Percentiles rank a stretch among this genome's conserved stretches.
These are phyloP conservation scores for Solanum sparsipilum DNA, from an alignment of 257 asterid genomes.

Conservation along the genomic window DNA sequence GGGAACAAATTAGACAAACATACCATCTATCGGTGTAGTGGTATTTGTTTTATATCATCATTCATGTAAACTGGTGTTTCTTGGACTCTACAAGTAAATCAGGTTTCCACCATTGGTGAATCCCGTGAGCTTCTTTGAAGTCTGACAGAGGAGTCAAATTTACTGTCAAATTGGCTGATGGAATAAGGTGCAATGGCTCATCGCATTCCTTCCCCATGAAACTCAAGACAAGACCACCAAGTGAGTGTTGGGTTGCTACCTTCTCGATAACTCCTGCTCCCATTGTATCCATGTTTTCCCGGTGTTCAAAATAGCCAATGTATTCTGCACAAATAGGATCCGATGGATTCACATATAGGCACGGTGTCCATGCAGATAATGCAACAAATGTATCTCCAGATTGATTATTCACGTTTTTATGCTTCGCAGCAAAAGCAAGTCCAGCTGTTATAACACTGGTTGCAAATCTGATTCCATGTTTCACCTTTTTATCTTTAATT, in stretches of 20 bases:
- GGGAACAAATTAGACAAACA: neutral
- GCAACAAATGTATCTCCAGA: constrained; percentile 34
- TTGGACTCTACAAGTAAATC: constrained; percentile 41
- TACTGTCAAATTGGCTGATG: constrained; percentile 59
- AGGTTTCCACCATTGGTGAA: constrained; percentile 92
- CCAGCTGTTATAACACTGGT: constrained; percentile 84
- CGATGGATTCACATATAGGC: constrained; percentile 50
- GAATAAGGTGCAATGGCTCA: constrained; percentile 78
- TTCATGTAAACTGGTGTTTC: constrained; percentile 18
- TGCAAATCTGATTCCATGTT: constrained; percentile 65
- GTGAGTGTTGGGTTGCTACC: constrained; percentile 73
- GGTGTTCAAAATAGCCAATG: constrained; percentile 72
- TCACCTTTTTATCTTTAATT: constrained; percentile 57
- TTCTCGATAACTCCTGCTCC: constrained; percentile 68
- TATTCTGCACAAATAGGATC: constrained; percentile 83
- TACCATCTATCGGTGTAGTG: neutral
- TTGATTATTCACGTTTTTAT: constrained; percentile 21
- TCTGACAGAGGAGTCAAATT: constrained; percentile 37
- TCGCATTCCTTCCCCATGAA: constrained; percentile 54
- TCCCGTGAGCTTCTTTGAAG: constrained; percentile 81
- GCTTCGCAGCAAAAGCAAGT: constrained; percentile 63
- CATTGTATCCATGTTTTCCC: constrained; percentile 64
- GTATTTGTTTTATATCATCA: neutral
- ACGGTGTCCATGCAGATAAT: constrained; percentile 59
- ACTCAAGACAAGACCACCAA: constrained; percentile 57